A percentile compares a stretch with the other conserved stretches of the same genome.
Evolutionary conservation across 768 basidiomycete species (phyloP).

Genomic region (Thelephora ganbajun): DNA sequence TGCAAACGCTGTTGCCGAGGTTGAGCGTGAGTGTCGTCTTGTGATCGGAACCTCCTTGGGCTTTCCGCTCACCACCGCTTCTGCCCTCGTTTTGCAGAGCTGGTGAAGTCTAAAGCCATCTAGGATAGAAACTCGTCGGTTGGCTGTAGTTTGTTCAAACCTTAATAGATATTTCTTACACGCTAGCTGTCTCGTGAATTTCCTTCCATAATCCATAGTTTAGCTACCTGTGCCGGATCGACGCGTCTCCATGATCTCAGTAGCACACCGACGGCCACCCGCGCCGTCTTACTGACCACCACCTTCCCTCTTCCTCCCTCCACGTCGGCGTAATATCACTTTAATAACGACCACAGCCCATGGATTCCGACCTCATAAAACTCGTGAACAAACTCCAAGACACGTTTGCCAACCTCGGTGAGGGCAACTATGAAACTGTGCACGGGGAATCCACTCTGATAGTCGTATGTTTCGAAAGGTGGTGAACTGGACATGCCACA

Average conservation of each 20-base stretch:
- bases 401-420: constrained; percentile 63
- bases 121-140: constrained; percentile 20
- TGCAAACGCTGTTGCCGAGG: constrained; percentile 63
- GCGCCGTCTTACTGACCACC: no score
- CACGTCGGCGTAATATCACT: no score
- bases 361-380: constrained; percentile 92
- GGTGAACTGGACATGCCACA: constrained; percentile 92
- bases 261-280: no score
- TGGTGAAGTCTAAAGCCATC: constrained; percentile 88
- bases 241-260: no score
- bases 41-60: neutral
- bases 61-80: neutral
- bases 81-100: constrained; percentile 53
- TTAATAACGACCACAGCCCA: constrained; percentile 16
- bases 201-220: no score
- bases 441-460: neutral
- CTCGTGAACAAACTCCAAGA: constrained; percentile 94
- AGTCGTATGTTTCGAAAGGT: constrained; percentile 27
- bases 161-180: no score
- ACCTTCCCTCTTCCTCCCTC: no score
- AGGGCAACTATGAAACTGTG: neutral
- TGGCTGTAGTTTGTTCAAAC: no score
- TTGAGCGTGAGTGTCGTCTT: constrained; percentile 69
- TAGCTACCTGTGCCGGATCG: no score
- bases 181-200: no score